Percentiles rank a stretch among this genome's conserved stretches.
phyloP scores from a whole-genome alignment of 768 basidiomycete species.

The Pholiota conissans region DNA sequence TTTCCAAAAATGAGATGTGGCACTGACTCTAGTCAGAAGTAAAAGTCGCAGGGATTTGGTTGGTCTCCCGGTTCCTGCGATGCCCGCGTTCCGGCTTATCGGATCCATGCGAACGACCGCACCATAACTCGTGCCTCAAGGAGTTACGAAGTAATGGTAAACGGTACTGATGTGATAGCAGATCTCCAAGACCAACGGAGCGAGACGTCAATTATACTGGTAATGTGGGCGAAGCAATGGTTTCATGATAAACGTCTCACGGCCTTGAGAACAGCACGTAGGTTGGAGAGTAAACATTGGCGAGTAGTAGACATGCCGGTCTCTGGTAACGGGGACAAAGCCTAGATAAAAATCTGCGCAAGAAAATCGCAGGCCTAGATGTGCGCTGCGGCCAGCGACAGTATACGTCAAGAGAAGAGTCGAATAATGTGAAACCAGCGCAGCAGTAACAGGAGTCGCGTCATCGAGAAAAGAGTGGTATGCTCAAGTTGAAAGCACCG shows the following conservation, averaged over 20 bases:
- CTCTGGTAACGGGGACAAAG: neutral
- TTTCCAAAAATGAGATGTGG: conserved; percentile 22
- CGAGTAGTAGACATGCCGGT: neutral
- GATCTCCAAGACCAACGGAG: conserved; percentile 25
- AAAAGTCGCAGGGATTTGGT: conserved; percentile 25
- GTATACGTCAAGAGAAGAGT: neutral
- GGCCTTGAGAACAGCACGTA: conserved; percentile 14
- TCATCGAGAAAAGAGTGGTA: conserved; percentile 1
- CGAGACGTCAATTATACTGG: conserved; percentile 20
- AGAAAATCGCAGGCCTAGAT: neutral
- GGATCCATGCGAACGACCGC: conserved; percentile 25
- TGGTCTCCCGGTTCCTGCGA: conserved; percentile 20
- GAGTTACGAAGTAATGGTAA: conserved; percentile 24
- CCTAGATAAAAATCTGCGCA: neutral
- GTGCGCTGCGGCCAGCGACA: neutral
- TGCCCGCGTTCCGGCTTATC: conserved; percentile 26
- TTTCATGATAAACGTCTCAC: conserved; percentile 21
- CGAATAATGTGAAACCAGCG: neutral
- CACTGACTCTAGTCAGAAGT: conserved; percentile 22
- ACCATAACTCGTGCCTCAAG: conserved; percentile 21
- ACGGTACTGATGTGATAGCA: conserved; percentile 21
- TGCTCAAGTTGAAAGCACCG: conserved; percentile 20
- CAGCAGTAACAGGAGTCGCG: neutral
- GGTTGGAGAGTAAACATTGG: neutral
- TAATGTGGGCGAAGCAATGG: conserved; percentile 11